Base-by-base conservation (phyloP, 345 rosid genomes). In the Raphanus sativus region DNA sequence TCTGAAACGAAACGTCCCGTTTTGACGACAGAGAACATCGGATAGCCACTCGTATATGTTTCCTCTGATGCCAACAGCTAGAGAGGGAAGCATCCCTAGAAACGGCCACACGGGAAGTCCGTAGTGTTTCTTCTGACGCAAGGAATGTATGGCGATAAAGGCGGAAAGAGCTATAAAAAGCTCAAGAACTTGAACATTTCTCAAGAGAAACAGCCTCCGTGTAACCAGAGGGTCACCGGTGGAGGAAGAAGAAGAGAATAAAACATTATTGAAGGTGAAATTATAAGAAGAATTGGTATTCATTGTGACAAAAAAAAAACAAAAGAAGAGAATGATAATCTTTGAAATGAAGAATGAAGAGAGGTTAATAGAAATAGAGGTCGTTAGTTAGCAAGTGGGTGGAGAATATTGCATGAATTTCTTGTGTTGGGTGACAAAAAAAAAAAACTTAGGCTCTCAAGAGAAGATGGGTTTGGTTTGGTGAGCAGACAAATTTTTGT, bases 21-120 rank as follows among this genome's bases (percentile, higher is more conserved):
- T 91, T 69, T 77, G 89, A 1, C 64, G 81, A 84, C 85, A 71
- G 17, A 95, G 83, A 3, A 89, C 81, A 21, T 70, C 84, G 0
- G 98, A 81, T 42, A 95, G 17, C 96, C 89, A 91, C 69, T 95
- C 97, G 76, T 92, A 95, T 55, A 86, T 28, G 88, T 90, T 81
- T 25, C 75, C 36, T 13, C 70, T 83, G 26, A 90, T 65, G 0
- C 84, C 94, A 0, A 32, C 56, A 58, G 87, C 45, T 71, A 95
- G 32, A 28, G 99, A 90, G 0, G 98, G 99, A n/a, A 90, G 78
- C 99, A 95, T 95, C 6, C 99, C 99, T 0, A 95, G 85, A 36
- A 89, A 48, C 0, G 99, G 98, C 98, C 98, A 94, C 2, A 86
- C 72, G 0, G 98, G 92, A 6, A 94, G 78, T 3, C 99, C 98